Evolutionary conservation across 2,329 filamentous ascomycete species (phyloP).

Genomic region (Xylaria sp.): DNA sequence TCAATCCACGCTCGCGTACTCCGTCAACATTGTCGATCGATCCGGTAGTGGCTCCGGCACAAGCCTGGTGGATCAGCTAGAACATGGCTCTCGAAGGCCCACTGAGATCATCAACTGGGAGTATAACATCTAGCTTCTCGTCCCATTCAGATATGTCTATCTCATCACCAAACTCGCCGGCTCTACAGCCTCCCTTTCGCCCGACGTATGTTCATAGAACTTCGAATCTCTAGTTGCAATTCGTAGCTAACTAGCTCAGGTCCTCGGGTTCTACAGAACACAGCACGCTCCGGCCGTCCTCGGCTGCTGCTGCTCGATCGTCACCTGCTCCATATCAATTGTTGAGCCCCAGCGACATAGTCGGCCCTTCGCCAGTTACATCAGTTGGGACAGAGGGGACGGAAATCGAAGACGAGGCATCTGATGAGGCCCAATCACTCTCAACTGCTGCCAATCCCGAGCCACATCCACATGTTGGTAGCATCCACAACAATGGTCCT

Average conservation of each 20-base stretch:
- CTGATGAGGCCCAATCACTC: constrained; percentile 65
- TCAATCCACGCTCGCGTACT: constrained; percentile 34
- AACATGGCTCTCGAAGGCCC: constrained; percentile 71
- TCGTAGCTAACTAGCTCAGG: constrained; percentile 37
- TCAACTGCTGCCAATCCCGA: constrained; percentile 51
- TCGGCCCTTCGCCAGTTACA: constrained; percentile 85
- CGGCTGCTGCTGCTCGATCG: constrained; percentile 59
- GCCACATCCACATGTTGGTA: constrained; percentile 54
- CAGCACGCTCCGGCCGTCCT: constrained; percentile 62
- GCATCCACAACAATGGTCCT: constrained; percentile 12
- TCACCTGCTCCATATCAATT: constrained; percentile 65
- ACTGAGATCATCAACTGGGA: constrained; percentile 70
- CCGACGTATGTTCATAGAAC: constrained; percentile 58
- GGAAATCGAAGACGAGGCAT: constrained; percentile 82
- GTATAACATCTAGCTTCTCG: constrained; percentile 64
- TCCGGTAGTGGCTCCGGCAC: constrained; percentile 34
- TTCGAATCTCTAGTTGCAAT: constrained; percentile 4
- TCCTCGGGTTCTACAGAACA: constrained; percentile 58
- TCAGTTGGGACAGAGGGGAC: constrained; percentile 86
- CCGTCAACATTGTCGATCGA: constrained; percentile 33
- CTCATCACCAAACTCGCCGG: constrained; percentile 63
- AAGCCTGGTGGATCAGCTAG: constrained; percentile 30
- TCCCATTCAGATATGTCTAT: constrained; percentile 65
- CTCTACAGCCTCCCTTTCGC: constrained; percentile 60
- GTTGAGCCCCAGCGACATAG: constrained; percentile 73